Evolutionary conservation across 2,329 filamentous ascomycete species (phyloP).

Genomic region (Exophiala oligosperma): DNA sequence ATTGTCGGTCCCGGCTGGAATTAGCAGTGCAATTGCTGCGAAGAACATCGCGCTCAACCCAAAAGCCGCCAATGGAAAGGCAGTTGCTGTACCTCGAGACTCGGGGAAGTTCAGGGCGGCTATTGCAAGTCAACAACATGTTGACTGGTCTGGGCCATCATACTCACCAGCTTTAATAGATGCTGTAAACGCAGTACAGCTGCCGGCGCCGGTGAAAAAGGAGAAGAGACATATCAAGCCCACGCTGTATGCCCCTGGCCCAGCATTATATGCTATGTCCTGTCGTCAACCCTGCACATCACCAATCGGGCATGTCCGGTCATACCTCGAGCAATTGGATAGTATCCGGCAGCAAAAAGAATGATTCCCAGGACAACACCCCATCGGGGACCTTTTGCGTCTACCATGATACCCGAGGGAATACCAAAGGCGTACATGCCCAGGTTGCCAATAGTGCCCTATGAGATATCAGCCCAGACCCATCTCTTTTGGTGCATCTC

Average conservation of each 20-base stretch:
- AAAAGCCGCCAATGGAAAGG: constrained; percentile 89
- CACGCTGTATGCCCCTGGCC: constrained; percentile 58
- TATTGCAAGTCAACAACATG: constrained; percentile 33
- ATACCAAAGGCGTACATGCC: constrained; percentile 94
- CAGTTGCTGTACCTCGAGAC: constrained; percentile 88
- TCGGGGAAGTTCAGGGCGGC: constrained; percentile 90
- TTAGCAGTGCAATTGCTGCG: constrained; percentile 74
- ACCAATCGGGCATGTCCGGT: constrained; percentile 5
- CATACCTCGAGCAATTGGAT: constrained; percentile 65
- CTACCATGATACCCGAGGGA: constrained; percentile 83
- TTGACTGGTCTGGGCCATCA: neutral
- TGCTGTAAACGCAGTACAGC: constrained; percentile 86
- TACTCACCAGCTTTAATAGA: constrained; percentile 71
- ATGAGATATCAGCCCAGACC: constrained; percentile 24
- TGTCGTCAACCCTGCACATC: constrained; percentile 32
- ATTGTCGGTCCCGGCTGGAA: constrained; percentile 78
- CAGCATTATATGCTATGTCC: constrained; percentile 67
- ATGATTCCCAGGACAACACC: constrained; percentile 74
- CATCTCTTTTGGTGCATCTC: constrained; percentile 3
- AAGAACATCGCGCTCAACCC: constrained; percentile 97
- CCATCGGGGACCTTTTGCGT: constrained; percentile 75
- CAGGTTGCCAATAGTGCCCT: constrained; percentile 61
- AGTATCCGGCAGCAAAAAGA: constrained; percentile 77
- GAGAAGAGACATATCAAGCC: constrained; percentile 74
- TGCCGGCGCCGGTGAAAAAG: constrained; percentile 82